phyloP scores from a whole-genome alignment of 2,329 filamentous ascomycete species.

The Cladosporium sp. region DNA sequence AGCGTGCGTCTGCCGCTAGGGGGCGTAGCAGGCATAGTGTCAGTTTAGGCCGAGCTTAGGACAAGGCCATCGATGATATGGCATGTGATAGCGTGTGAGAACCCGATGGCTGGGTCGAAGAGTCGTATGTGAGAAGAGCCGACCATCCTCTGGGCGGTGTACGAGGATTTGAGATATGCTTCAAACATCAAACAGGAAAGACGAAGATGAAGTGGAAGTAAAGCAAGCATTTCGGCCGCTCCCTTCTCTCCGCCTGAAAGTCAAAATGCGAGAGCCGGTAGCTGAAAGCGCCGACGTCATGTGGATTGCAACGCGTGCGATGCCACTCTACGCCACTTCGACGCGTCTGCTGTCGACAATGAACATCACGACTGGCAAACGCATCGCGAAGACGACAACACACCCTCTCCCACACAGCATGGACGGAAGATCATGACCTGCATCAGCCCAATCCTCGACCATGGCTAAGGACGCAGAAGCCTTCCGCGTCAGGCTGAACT shows the following conservation, averaged over 20 bases:
- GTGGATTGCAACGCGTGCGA: background rate
- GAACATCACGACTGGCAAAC: background rate
- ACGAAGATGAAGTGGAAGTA: background rate
- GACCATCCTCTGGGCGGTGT: background rate
- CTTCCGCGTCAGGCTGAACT: constrained; percentile 91
- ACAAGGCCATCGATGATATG: background rate
- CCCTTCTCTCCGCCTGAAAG: background rate
- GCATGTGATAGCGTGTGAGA: constrained; percentile 2
- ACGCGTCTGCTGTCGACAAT: constrained; percentile 7
- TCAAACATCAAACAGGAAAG: background rate
- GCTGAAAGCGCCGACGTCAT: constrained; percentile 11
- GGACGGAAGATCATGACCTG: constrained; percentile 30
- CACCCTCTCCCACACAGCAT: background rate
- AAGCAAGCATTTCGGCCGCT: background rate
- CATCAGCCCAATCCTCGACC: constrained; percentile 27
- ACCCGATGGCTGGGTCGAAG: background rate
- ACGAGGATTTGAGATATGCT: too few species aligned
- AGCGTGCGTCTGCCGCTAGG: constrained; percentile 18
- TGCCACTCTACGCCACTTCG: constrained; percentile 8
- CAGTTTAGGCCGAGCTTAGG: background rate
- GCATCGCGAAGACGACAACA: background rate
- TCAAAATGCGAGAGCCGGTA: background rate
- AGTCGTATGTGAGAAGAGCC: background rate
- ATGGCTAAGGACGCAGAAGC: constrained; percentile 32
- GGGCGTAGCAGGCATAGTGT: constrained; percentile 15